Base-by-base conservation (phyloP, 2,329 filamentous ascomycete genomes). In the Capronia coronata region DNA sequence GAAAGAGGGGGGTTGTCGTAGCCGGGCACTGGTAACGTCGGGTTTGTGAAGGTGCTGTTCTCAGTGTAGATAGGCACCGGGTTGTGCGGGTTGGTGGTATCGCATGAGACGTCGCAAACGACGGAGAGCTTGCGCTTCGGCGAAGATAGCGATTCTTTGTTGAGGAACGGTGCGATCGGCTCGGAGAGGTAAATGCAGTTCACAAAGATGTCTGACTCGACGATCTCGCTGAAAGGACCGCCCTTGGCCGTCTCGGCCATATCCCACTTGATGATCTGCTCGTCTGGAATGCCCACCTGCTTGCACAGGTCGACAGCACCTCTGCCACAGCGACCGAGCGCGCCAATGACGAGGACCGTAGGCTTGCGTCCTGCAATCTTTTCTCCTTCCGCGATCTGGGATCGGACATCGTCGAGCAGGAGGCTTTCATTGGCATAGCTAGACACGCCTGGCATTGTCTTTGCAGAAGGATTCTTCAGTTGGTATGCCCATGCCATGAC, bases 181-280 rank as follows among this genome's bases (percentile, higher is more conserved):
- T 80, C 74, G 54, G 76, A 80, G 35, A 96, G 81, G 71, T 95
- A 95, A 67, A 95, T 91, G 77, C 85, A 89, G 74, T 93, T 94
- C 67, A 93, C 76, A 65, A 89, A 87, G 64, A 88, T 83, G 62
- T 87, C 82, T 53, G 74, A 61, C 68, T 87, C 78, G 40, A 82
- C 74, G 62, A 94, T 89, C 71, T 93, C 87, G 55, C 75, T 69
- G 69, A 90, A 93, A 8, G 87, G 87, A 1, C 87, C 87, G 48
- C 82, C 80, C 67, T 77, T 78, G 50, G 75, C 25, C 23, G 40
- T 29, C 77, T 95, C 87, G 25, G 78, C 77, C 65, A 94, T 77
- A 72, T 95, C 89, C 81, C 82, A 84, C 67, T 80, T 73, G 52
- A 82, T 68, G 61, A 95, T 84, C 61, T 84, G 78, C 59, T 80